Base-by-base conservation (phyloP, 257 asterid genomes). In the Scutellaria barbata region DNA sequence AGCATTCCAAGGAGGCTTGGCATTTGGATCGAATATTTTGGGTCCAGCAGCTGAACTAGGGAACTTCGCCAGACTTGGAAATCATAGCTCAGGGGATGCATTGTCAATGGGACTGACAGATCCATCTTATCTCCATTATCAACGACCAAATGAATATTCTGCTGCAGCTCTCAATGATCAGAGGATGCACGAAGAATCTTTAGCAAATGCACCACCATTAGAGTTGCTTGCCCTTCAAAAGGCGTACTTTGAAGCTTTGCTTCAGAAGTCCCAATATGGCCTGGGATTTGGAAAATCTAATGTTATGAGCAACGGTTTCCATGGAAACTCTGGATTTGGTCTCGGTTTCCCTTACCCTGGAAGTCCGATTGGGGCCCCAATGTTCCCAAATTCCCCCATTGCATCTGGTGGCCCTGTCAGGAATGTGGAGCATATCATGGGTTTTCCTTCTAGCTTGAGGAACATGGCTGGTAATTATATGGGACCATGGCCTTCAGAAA, bases 181-280 rank as follows among this genome's bases (percentile, higher is more conserved):
- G 66, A 55, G 74, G 53, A 30, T 71, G 35, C 79, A 83, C 61
- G 73, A 80, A 72, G 86, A 71, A 68, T 69, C 85, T 72, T 18
- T 70, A 46, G 87, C 82, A 45, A 74, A 66, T 74, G 69, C 88
- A 11, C 79, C 88, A 9, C 79, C 76, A 14, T 74, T 75, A 78
- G 96, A 86, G 52, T 74, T 87, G 68, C 81, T 81, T 42, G 92
- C 79, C 46, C 78, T 83, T 77, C 93, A 88, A 81, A 90, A 86
- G 75, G 86, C 92, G 18, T 84, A 85, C 63, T 81, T 81, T 20
- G 90, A 81, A 63, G 64, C 81, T 11, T 71, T 85, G 86, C 81
- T 79, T 47, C 87, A 83, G 66, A 89, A 85, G 48, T 79, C 92
- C 11, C 95, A 86, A 54, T 86, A 84, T 61, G 81, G 85, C 50